Conservation (phyloP, 139 green algal species). For the Dunaliella sp. region DNA sequence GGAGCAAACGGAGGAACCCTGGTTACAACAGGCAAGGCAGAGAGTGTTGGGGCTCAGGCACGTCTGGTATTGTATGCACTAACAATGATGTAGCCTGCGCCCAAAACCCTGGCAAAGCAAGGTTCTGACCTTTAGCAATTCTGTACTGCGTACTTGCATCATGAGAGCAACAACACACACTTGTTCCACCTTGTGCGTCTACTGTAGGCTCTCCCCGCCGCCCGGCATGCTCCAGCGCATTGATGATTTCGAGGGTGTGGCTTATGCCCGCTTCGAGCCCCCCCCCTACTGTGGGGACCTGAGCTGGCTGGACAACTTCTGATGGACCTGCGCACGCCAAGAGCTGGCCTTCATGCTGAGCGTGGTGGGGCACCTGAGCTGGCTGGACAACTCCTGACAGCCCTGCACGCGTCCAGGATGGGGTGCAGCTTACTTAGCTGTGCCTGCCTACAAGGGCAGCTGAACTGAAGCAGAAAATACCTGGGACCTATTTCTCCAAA, state of each 20-base stretch:
- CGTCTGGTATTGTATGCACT: no score
- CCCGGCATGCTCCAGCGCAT: conserved; percentile 43
- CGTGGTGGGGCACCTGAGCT: conserved; percentile 22
- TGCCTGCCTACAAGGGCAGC: no score
- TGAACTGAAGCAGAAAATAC: no score
- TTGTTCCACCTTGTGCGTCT: neutral
- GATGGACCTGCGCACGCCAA: neutral
- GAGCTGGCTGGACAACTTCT: conserved; percentile 43
- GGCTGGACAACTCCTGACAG: conserved; percentile 39
- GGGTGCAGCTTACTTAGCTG: neutral
- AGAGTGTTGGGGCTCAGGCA: no score
- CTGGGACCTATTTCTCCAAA: no score
- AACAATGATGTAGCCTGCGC: no score
- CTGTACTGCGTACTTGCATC: no score
- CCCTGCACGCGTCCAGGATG: neutral
- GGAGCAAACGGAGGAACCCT: no score
- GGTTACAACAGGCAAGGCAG: no score
- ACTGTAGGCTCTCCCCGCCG: conserved; percentile 25
- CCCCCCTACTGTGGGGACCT: conserved; percentile 33
- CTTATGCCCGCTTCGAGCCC: conserved; percentile 45
- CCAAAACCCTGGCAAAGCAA: no score
- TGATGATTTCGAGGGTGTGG: conserved; percentile 48
- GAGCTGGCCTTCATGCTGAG: neutral
- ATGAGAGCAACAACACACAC: neutral
- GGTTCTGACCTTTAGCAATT: no score